phyloP scores from a whole-genome alignment of 2,329 filamentous ascomycete species.

The Aureobasidium subglaciale region DNA sequence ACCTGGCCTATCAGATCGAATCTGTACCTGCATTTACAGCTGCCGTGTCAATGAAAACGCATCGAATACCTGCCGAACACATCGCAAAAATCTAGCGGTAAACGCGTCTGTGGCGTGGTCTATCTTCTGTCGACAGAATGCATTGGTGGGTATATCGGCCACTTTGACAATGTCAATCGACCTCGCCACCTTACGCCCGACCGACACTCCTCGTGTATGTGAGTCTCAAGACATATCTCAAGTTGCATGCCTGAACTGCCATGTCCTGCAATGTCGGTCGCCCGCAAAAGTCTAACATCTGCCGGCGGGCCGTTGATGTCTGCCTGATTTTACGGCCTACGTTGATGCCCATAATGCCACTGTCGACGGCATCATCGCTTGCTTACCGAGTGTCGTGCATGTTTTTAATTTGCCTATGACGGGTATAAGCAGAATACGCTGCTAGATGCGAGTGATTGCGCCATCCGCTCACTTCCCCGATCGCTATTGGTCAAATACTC shows the following conservation, averaged over 20 bases:
- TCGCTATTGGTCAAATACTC: not conserved
- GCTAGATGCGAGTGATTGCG: not conserved
- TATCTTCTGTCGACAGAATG: not conserved
- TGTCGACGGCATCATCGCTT: not conserved
- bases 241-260: too few relatives aligned
- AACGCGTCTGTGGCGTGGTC: not conserved
- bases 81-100: slow-evolving; percentile 1
- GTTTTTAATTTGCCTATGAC: not conserved
- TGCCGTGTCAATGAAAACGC: not conserved
- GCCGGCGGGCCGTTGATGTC: not conserved
- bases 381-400: slow-evolving; percentile 1
- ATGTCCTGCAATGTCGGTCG: too few relatives aligned
- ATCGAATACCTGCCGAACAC: not conserved
- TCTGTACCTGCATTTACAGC: not conserved
- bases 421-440: not conserved
- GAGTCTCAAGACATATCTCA: too few relatives aligned
- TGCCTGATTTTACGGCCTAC: not conserved
- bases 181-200: not conserved
- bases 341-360: not conserved
- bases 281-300: too few relatives aligned
- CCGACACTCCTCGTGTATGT: too few relatives aligned
- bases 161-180: not conserved
- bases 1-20: not conserved
- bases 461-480: not conserved
- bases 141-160: not conserved